Base-by-base conservation (phyloP, 2,329 filamentous ascomycete species). In the Penicillium sp. region DNA sequence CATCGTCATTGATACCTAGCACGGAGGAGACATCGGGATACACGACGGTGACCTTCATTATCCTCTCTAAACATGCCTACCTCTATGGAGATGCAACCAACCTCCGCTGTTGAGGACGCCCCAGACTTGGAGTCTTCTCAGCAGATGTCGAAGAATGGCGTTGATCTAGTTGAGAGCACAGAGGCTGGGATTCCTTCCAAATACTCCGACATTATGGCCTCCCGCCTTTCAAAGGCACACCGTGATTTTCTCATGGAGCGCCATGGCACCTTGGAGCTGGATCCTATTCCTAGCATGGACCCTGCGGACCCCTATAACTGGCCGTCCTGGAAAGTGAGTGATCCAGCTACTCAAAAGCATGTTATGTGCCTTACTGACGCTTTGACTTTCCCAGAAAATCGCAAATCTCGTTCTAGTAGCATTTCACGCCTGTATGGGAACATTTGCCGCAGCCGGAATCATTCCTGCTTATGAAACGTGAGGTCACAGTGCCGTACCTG, bases 291-390 rank as follows among this genome's bases (percentile, higher is more conserved):
- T 5, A 78, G 78, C 15, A 78, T 80, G 68, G 77, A 78, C 50
- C 78, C 81, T 51, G 81, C 81, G 7, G 84, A 87, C 67, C 85
- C 85, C 8, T 85, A 84, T 68, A 86, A 87, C 64, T 86, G 84
- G 83, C 80, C 83, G 7, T 72, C 73, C 50, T 83, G 82, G 79
- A 85, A 84, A 76, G 81, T 81, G 60, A 19, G 61, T 65, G 8
- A 9, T 46, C 6, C 85, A 76, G 81, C 78, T 1, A 75, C 79
- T 0, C 86, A 83, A 63, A 48, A 23, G 7, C 7, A 23, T 9
- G 21, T 19, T 13, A 23, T 13, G 46, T 31, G 48, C 17, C n/a
- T 19, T 30, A 50, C 15, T 50, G 48, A 31, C n/a, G 17, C 7
- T 50, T 15, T 15, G 15, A 23, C 8, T 13, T 48, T 31, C 1